phyloP scores from a whole-genome alignment of 2,329 filamentous ascomycete species.

The Alternaria novae-zelandiae region DNA sequence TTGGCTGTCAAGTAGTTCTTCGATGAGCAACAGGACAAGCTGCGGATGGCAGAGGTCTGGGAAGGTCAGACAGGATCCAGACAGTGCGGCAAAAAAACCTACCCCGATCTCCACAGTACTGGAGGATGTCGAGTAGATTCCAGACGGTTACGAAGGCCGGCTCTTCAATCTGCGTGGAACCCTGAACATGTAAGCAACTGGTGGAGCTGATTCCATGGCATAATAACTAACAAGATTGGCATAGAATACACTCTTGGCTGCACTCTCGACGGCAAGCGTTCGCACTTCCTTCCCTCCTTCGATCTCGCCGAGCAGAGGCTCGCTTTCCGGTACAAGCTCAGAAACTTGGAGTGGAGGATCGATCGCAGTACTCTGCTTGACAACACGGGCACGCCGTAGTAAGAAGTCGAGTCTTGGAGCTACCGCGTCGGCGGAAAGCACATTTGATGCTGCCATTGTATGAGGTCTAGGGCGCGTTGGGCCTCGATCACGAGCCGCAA shows the following conservation, averaged over 20 bases:
- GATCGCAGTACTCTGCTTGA: slow-evolving; percentile 51
- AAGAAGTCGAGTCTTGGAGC: slow-evolving; percentile 47
- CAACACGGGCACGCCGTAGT: slow-evolving; percentile 48
- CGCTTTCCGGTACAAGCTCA: slow-evolving; percentile 44
- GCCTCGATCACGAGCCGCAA: slow-evolving; percentile 9
- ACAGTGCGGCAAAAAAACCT: slow-evolving; percentile 51
- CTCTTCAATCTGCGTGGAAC: slow-evolving; percentile 75
- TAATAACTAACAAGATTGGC: slow-evolving; percentile 69
- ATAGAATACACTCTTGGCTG: slow-evolving; percentile 81
- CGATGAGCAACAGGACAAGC: slow-evolving; percentile 86
- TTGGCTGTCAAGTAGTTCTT: slow-evolving; percentile 95
- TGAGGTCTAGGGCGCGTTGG: not conserved
- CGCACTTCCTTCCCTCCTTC: slow-evolving; percentile 56
- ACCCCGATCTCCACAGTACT: slow-evolving; percentile 83
- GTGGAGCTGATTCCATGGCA: not conserved
- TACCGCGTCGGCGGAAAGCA: slow-evolving; percentile 34
- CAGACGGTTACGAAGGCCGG: slow-evolving; percentile 83
- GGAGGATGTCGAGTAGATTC: slow-evolving; percentile 93
- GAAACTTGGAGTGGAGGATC: slow-evolving; percentile 54
- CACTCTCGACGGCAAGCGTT: slow-evolving; percentile 80
- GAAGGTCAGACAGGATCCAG: slow-evolving; percentile 5
- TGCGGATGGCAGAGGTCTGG: slow-evolving; percentile 71
- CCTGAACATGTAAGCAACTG: slow-evolving; percentile 55
- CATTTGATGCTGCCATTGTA: slow-evolving; percentile 37
- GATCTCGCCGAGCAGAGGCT: slow-evolving; percentile 34